These are phyloP conservation scores for Thelonectria discophora DNA, from an alignment of 2,329 filamentous ascomycete genomes.

Conservation along the genomic window DNA sequence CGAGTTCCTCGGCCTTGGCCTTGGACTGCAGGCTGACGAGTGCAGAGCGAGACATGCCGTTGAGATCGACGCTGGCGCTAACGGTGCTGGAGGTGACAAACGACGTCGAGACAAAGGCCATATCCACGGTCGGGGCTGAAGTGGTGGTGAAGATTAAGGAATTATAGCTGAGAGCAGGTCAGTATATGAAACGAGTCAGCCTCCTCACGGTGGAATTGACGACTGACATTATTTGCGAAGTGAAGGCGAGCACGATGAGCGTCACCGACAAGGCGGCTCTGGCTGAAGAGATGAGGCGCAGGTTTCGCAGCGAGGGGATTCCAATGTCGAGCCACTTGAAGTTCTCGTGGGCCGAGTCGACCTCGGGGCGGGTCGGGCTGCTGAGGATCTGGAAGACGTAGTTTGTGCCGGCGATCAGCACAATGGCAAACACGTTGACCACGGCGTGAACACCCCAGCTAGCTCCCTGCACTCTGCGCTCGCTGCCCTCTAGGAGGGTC, in stretches of 20 bases:
- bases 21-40: slow-evolving; percentile 23
- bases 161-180: slow-evolving; percentile 55
- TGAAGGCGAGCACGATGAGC: slow-evolving; percentile 54
- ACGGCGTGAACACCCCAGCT: slow-evolving; percentile 54
- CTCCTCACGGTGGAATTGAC: neutral
- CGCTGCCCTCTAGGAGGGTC: slow-evolving; percentile 51
- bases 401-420: slow-evolving; percentile 59
- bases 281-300: slow-evolving; percentile 53
- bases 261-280: slow-evolving; percentile 51
- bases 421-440: slow-evolving; percentile 55
- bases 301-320: slow-evolving; percentile 61
- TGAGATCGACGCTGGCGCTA: slow-evolving; percentile 10
- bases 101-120: slow-evolving; percentile 29
- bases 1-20: slow-evolving; percentile 22
- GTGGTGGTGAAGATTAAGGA: slow-evolving; percentile 57
- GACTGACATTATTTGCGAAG: slow-evolving; percentile 60
- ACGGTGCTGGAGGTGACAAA: slow-evolving; percentile 21
- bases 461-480: slow-evolving; percentile 48
- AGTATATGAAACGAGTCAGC: slow-evolving; percentile 8
- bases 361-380: slow-evolving; percentile 61
- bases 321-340: slow-evolving; percentile 63
- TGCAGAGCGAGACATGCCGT: slow-evolving; percentile 24
- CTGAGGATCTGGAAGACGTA: slow-evolving; percentile 64
- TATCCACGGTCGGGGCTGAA: slow-evolving; percentile 35
- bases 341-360: slow-evolving; percentile 56